Evolutionary conservation across 257 asterid species (phyloP).

Genomic region (Salvia hispanica): DNA sequence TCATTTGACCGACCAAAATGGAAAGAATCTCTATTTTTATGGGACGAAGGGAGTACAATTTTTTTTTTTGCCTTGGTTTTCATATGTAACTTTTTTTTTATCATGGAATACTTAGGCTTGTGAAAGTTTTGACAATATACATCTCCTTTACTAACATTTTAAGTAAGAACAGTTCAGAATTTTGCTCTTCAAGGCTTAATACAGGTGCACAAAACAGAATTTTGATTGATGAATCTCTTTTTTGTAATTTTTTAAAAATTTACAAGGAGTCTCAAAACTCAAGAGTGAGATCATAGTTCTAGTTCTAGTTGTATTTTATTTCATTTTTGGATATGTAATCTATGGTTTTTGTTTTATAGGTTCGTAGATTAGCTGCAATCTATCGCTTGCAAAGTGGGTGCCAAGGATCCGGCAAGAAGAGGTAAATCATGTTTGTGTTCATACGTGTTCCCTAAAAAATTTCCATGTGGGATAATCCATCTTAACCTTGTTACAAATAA

Average conservation of each 20-base stretch:
- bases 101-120: slow-evolving; percentile 6
- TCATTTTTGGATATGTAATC: not conserved
- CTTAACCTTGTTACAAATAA: not conserved
- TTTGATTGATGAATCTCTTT: slow-evolving; percentile 1
- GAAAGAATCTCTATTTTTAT: too few relatives aligned
- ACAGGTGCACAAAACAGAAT: not conserved
- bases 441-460: slow-evolving; percentile 15
- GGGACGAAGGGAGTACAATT: not conserved
- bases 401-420: slow-evolving; percentile 91
- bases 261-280: slow-evolving; percentile 1
- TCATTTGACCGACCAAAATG: too few relatives aligned
- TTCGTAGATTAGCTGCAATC: slow-evolving; percentile 73
- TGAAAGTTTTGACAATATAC: not conserved
- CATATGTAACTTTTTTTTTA: not conserved
- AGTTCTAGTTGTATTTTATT: not conserved
- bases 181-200: not conserved
- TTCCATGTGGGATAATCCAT: not conserved
- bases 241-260: not conserved
- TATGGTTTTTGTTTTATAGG: slow-evolving; percentile 46
- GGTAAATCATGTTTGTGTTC: slow-evolving; percentile 41
- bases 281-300: not conserved
- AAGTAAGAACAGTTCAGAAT: not conserved
- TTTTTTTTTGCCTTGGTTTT: slow-evolving; percentile 10
- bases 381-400: slow-evolving; percentile 72
- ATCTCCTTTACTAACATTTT: slow-evolving; percentile 11